Conservation (phyloP, 1,139 yeast species). For the Sugiyamaella grinbergsii region DNA sequence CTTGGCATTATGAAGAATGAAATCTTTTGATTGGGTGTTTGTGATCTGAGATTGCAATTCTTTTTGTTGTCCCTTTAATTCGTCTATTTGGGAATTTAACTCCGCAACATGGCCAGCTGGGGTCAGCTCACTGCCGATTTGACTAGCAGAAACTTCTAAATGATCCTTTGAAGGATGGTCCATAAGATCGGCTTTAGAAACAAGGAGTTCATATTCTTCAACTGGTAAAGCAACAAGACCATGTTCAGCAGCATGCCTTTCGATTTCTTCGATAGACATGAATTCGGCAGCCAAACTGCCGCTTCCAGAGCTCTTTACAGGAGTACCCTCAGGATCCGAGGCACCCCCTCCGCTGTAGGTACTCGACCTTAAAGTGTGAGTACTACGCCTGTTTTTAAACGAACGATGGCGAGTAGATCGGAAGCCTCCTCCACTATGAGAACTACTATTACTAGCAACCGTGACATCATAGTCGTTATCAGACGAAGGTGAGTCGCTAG, state of each 20-base stretch:
- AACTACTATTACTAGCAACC: conserved; percentile 6
- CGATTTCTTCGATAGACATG: conserved; percentile 46
- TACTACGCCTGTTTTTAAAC: conserved; percentile 23
- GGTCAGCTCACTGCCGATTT: conserved; percentile 34
- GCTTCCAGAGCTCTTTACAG: conserved; percentile 24
- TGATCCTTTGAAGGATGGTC: conserved; percentile 17
- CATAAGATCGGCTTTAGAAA: conserved; percentile 23
- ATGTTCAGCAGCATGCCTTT: conserved; percentile 53
- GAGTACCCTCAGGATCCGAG: conserved; percentile 27
- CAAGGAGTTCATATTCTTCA: conserved; percentile 47
- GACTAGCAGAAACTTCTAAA: conserved; percentile 38
- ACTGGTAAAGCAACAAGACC: conserved; percentile 53
- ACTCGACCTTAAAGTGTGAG: conserved; percentile 22
- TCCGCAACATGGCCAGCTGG: conserved; percentile 5
- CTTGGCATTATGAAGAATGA: conserved; percentile 32
- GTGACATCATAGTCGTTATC: conserved; percentile 21
- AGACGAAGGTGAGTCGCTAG: conserved; percentile 13
- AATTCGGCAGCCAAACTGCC: conserved; percentile 36
- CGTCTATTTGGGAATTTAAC: conserved; percentile 1
- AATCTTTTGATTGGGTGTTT: conserved; percentile 31
- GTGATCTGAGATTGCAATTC: conserved; percentile 12
- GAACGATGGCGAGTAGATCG: conserved; percentile 22
- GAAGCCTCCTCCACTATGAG: background rate
- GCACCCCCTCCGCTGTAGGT: conserved; percentile 18
- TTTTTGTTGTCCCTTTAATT: background rate